Conservation (phyloP, 2,329 filamentous ascomycete species). For the Hortaea werneckii region DNA sequence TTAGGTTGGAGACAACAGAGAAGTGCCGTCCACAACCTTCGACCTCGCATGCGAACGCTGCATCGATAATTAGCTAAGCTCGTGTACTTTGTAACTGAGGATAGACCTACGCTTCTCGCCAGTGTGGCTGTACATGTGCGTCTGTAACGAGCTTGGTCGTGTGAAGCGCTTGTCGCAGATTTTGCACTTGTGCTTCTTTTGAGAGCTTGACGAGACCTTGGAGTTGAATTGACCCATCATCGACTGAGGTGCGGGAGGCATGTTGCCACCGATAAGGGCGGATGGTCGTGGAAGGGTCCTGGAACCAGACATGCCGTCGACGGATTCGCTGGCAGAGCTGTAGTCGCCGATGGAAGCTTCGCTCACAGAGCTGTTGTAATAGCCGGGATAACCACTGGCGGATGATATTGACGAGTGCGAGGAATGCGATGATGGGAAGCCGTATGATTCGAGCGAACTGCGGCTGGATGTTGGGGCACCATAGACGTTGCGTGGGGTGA, state of each 20-base stretch:
- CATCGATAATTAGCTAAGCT: conserved; percentile 7
- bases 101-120: conserved; percentile 87
- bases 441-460: conserved; percentile 75
- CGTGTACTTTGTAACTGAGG: conserved; percentile 1
- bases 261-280: conserved; percentile 49
- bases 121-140: conserved; percentile 97
- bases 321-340: conserved; percentile 77
- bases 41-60: conserved; percentile 88
- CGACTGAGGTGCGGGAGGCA: conserved; percentile 77
- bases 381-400: conserved; percentile 66
- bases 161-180: conserved; percentile 98
- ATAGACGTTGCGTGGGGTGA: conserved; percentile 82
- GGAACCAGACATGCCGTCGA: conserved; percentile 62
- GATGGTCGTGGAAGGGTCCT: conserved; percentile 75
- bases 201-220: conserved; percentile 86
- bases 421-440: conserved; percentile 77
- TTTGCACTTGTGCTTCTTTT: conserved; percentile 99
- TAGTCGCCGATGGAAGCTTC: conserved; percentile 85
- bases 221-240: conserved; percentile 99
- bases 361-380: conserved; percentile 72
- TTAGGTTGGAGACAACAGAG: conserved; percentile 90
- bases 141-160: conserved; percentile 84
- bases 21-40: conserved; percentile 93
- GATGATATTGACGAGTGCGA: conserved; percentile 84
- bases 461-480: conserved; percentile 54